Percentiles rank a stretch among this genome's conserved stretches.
These are phyloP conservation scores for Saccharomyces hybrid DNA, from an alignment of 1,139 yeast species.

Conservation along the genomic window DNA sequence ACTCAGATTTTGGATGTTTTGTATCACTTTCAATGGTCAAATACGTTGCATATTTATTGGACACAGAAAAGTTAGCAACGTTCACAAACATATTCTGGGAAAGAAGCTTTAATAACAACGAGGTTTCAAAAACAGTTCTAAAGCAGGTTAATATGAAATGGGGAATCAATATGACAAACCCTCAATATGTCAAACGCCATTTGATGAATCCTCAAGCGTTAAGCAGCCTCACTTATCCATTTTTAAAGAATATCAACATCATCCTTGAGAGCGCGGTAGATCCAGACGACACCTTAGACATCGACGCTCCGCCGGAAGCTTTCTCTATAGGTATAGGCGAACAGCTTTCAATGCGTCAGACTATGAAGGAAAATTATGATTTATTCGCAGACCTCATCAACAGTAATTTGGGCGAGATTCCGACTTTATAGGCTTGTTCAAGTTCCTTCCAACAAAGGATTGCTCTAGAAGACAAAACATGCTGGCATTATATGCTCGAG, in stretches of 20 bases:
- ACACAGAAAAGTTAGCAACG: slow-evolving; percentile 7
- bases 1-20: too few relatives aligned
- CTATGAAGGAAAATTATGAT: slow-evolving; percentile 13
- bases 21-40: slow-evolving; percentile 8
- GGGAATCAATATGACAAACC: slow-evolving; percentile 14
- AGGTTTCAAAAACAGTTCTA: slow-evolving; percentile 12
- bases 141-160: slow-evolving; percentile 16
- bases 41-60: slow-evolving; percentile 13
- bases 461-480: too few relatives aligned
- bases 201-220: slow-evolving; percentile 11
- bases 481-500: too few relatives aligned
- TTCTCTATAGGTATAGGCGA: not conserved
- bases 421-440: too few relatives aligned
- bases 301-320: not conserved
- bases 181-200: slow-evolving; percentile 8
- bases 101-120: slow-evolving; percentile 6
- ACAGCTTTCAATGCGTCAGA: slow-evolving; percentile 10
- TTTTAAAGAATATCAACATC: slow-evolving; percentile 7
- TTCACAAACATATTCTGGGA: slow-evolving; percentile 12
- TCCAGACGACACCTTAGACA: not conserved
- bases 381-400: slow-evolving; percentile 11
- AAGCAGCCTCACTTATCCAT: slow-evolving; percentile 4
- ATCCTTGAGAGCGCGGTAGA: slow-evolving; percentile 3
- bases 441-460: too few relatives aligned
- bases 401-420: not conserved